A percentile compares a stretch with the other conserved stretches of the same genome.
phyloP scores from a whole-genome alignment of 1,139 yeast species.

The Insectozyma bohioensis region DNA sequence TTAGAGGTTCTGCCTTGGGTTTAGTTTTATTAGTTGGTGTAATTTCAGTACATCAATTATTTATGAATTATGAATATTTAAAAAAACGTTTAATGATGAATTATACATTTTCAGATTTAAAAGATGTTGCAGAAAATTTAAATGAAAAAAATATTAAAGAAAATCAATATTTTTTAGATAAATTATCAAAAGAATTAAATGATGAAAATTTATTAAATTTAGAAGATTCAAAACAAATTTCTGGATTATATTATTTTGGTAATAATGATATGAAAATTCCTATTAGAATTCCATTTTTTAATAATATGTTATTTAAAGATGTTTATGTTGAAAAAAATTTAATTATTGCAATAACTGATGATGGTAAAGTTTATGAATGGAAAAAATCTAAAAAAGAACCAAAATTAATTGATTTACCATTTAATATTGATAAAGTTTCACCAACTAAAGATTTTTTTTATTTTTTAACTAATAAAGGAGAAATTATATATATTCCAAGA shows the following conservation, averaged over 20 bases:
- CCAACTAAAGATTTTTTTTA: constrained; percentile 60
- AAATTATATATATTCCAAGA: constrained; percentile 52
- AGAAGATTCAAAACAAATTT: constrained; percentile 23
- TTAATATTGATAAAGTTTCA: constrained; percentile 49
- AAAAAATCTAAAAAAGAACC: constrained; percentile 35
- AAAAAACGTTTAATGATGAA: constrained; percentile 23
- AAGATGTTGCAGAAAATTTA: constrained; percentile 27
- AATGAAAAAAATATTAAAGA: constrained; percentile 30
- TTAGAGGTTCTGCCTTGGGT: constrained; percentile 38
- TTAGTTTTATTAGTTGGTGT: constrained; percentile 30
- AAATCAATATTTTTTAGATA: constrained; percentile 23
- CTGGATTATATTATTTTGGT: constrained; percentile 45
- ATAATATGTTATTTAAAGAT: constrained; percentile 57
- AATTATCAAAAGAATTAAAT: constrained; percentile 33
- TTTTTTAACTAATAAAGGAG: constrained; percentile 54
- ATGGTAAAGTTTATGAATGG: constrained; percentile 80
- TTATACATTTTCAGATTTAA: constrained; percentile 31
- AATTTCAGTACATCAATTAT: constrained; percentile 38
- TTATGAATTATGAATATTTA: constrained; percentile 41
- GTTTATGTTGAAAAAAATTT: constrained; percentile 50
- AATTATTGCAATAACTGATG: constrained; percentile 62
- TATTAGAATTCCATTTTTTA: constrained; percentile 60
- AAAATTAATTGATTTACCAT: constrained; percentile 28
- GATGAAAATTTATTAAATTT: constrained; percentile 23
- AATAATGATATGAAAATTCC: constrained; percentile 50